Evolutionary conservation across 1,284 basidiomycete genomes (phyloP), one percentile per base, ranked within the genome.

Genomic region (Heterobasidion irregulare): DNA sequence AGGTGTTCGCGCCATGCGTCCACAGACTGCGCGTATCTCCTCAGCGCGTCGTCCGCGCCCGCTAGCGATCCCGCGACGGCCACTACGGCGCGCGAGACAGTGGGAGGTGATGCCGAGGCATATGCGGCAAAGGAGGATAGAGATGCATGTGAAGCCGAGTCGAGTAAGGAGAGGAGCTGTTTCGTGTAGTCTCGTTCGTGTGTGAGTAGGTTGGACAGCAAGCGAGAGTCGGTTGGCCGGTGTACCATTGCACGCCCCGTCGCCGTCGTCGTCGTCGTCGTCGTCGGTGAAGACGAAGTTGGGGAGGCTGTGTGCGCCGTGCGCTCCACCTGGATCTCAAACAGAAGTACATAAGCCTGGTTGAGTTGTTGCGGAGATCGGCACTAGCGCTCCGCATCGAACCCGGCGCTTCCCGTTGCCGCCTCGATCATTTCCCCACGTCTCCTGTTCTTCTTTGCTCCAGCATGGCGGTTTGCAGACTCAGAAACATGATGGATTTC

Each of bases 131-230:
- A 80, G 2, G 84, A 81, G 8, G 83, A 77, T 32, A 86, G 73
- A 0, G 86, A 83, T 0, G 80, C 69, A 62, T 80, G 76, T 2
- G 84, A 84, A 43, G 77, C 65, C 15, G 46, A 50, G 55, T 82
- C 78, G 36, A 89, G 73, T 43, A 87, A 71, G 36, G 71, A 62
- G 16, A 68, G 63, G 34, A 89, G 72, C 18, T 84, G 77, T 59
- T 83, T 84, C 4, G 78, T 70, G 63, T 87, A 86, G 44, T 86
- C 84, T 64, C 85, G 86, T 65, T 91, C 88, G 62, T 82, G 78
- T 10, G 72, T 69, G 51, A 89, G 73, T 35, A 91, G 77, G 64
- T 85, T 83, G 4, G 74, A 70, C 53, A 90, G 77, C 15, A 90
- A 75, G 34, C 86, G 79, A 46, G 83, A 83, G 72, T 90, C 86